phyloP scores from a whole-genome alignment of 2,329 filamentous ascomycete genomes.

The Aspergillus ochraceus region DNA sequence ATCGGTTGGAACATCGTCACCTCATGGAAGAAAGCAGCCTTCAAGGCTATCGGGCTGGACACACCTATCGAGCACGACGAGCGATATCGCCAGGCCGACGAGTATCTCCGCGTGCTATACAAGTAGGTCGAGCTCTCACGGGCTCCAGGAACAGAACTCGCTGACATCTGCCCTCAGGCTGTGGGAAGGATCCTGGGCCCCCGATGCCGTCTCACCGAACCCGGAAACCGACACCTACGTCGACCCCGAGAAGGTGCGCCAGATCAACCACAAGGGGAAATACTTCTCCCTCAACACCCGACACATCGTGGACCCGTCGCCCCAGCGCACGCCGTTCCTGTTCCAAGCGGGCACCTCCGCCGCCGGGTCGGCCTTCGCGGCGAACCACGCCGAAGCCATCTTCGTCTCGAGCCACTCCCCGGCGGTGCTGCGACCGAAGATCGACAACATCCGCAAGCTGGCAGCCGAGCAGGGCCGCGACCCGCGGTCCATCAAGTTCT shows the following conservation, averaged over 20 bases:
- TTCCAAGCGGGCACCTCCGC: slow-evolving; percentile 62
- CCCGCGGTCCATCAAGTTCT: slow-evolving; percentile 58
- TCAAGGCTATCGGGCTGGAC: slow-evolving; percentile 62
- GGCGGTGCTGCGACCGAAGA: slow-evolving; percentile 49
- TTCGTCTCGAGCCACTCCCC: slow-evolving; percentile 60
- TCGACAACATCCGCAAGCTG: slow-evolving; percentile 54
- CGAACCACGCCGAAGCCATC: slow-evolving; percentile 61
- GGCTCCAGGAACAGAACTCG: neutral
- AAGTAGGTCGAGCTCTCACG: slow-evolving; percentile 45
- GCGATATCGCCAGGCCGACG: slow-evolving; percentile 61
- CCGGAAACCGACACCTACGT: slow-evolving; percentile 57
- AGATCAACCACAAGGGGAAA: slow-evolving; percentile 61
- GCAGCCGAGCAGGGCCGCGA: slow-evolving; percentile 56
- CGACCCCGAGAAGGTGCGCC: slow-evolving; percentile 59
- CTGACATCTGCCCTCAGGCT: slow-evolving; percentile 35
- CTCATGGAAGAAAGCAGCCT: slow-evolving; percentile 61
- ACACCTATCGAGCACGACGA: slow-evolving; percentile 61
- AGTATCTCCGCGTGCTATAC: slow-evolving; percentile 62
- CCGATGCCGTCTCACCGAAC: slow-evolving; percentile 58
- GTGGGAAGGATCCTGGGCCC: slow-evolving; percentile 58
- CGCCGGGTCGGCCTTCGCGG: slow-evolving; percentile 58
- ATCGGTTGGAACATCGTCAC: slow-evolving; percentile 70
- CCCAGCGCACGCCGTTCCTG: slow-evolving; percentile 58
- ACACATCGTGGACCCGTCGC: slow-evolving; percentile 56
- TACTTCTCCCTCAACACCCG: slow-evolving; percentile 50